Base-by-base conservation (phyloP, 345 rosid species). In the Cardamine occulta region DNA sequence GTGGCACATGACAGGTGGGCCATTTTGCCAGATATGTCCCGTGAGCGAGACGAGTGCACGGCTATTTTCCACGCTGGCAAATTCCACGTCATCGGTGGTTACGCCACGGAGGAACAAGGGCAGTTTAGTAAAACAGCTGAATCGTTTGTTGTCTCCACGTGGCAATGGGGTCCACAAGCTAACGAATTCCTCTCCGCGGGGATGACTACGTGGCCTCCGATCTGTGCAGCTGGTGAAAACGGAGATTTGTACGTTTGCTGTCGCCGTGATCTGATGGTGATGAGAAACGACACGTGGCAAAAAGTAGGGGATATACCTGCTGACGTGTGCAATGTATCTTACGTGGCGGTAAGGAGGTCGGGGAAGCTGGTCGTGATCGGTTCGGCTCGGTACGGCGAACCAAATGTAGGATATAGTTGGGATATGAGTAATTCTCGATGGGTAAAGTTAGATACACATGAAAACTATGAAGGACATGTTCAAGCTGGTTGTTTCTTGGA, bases 11-110 rank as follows among this genome's bases (percentile, higher is more conserved):
- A 94, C 19, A 72, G 2, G 80, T 94, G 98, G 97, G 4, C 39
- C 15, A 8, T 39, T 0, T 23, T 91, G 53, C 91, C 97, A 13
- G 87, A 88, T 82, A 89, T 94, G 98, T 70, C 74, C 18, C 79
- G 62, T 14, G 83, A 88, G 61, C 87, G 98, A 14, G 97, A 89
- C 52, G 98, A 91, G 51, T 89, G 96, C 60, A 77, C 84, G 51
- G 93, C 81, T 0, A n/a, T 88, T n/a, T 88, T 87, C 85, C 83
- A 71, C 37, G 44, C 63, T n/a, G 93, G 96, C 65, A 87, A 69
- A 72, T 71, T 89, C 79, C 88, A 79, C 47, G 96, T 84, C 78
- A 75, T 94, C 1, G 93, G 98, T 15, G 98, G 97, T 3, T 94
- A 94, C 68, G 23, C 81, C 12, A 94, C 95, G 11, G 88, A 80